Base-by-base conservation (phyloP, 2,329 filamentous ascomycete species). In the Calonectria naviculata region DNA sequence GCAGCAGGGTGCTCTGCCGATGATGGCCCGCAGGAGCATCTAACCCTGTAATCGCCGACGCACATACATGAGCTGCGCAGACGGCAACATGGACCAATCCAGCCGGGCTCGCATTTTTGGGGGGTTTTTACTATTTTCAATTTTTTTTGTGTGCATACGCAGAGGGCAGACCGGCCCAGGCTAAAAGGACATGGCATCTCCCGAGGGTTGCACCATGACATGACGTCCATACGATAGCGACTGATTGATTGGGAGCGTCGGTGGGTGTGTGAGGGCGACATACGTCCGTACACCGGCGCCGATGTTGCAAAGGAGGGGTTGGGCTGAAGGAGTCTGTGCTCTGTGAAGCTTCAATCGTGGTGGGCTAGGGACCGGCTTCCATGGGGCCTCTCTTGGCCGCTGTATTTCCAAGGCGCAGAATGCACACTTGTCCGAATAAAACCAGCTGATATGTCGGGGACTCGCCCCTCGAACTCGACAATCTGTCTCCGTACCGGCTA, bases 1-100 rank as follows among this genome's bases (percentile, higher is more conserved):
- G 65, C 65, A 67, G 65, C 65, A 67, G 42, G 54, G 65, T 49
- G 56, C 52, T 46, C 52, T 65, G 61, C 60, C 38, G 65, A 67
- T 38, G 56, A 67, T 61, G 56, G 15, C 44, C 54, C 44, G 38
- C 36, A 46, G 31, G 9, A 52, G 12, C 34, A 56, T 38, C 26
- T 24, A 62, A 46, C 34, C 54, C 56, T 67, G 44, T 52, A 46
- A 46, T 49, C 65, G 24, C 52, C 65, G 65, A 56, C 12, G 42
- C 52, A 54, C n/a, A 52, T 54, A 54, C 49, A 61, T 24, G 56
- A 41, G 56, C 36, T 17, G 47, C 34, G 47, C 47, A 31, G 52
- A 58, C 52, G 34, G 34, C 52, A 58, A 24, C 9, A 38, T 58
- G 34, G 52, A 7, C 52, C 52, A 58, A 58, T 58, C 52, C 31